Base-by-base conservation (phyloP, 1,284 basidiomycete species). In the Cutaneotrichosporon cutaneum region DNA sequence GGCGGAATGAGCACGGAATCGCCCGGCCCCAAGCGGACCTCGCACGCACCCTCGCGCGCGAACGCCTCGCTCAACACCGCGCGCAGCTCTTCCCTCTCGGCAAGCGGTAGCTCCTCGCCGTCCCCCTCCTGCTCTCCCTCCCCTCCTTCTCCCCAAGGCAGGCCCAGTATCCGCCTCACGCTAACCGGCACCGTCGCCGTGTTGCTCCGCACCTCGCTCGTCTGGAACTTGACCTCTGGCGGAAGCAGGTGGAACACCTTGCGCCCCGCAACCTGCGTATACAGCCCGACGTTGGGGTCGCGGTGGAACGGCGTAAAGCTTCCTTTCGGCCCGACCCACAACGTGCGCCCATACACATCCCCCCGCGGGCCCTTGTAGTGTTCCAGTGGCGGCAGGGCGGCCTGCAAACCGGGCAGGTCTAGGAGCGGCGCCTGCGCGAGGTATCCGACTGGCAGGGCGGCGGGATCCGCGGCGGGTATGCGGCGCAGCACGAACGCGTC, bases 281-380 rank as follows among this genome's bases (percentile, higher is more conserved):
- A 78, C n/a, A 78, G 64, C 7, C 75, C 75, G 2, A 71, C 59
- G 51, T 78, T 77, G 4, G 75, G 76, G 60, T 78, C 76, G 53
- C 67, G 62, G 61, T 78, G 76, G 55, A 77, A 77, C 11, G 75
- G 76, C 14, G 76, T 78, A 47, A 72, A 78, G 45, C 67, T 72
- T 7, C 67, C 67, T 21, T 44, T 42, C 4, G 75, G 76, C 9
- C 77, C 77, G 36, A 78, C 70, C 75, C 75, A 77, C 27, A 78
- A 64, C 30, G 73, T 75, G 47, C 77, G 68, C 14, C 70, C 44
- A 59, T 73, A 77, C 10, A 75, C 32, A 35, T 70, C 70, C 7
- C 66, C 64, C 22, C 62, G 56, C 2, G 65, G 67, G 0, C 71
- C 74, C 11, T 54, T 42, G 59, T 71, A 76, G 58, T 77, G 74